Percentiles rank a stretch among this genome's conserved stretches.
Conservation (phyloP, 2,329 filamentous ascomycete species). For the Cercospora brassicicola region DNA sequence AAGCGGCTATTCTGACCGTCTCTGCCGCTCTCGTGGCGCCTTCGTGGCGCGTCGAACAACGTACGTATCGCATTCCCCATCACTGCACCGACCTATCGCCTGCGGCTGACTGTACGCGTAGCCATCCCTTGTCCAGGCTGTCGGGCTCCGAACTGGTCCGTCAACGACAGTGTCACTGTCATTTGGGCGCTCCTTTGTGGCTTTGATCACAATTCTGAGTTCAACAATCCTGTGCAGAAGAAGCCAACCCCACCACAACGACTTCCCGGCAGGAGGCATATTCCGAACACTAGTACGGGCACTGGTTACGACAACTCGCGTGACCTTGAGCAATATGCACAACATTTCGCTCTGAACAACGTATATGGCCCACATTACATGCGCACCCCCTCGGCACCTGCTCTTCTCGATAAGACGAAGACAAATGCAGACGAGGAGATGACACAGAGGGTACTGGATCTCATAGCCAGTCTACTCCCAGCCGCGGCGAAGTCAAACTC, state of each 20-base stretch:
- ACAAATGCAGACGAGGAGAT: slow-evolving; percentile 22
- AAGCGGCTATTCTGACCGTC: not conserved
- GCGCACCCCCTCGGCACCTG: not conserved
- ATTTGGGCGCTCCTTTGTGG: slow-evolving; percentile 44
- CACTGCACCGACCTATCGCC: not conserved
- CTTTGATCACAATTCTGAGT: slow-evolving; percentile 34
- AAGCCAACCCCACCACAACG: not conserved
- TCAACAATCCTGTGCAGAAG: slow-evolving; percentile 22
- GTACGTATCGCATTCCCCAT: not conserved
- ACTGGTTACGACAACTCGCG: slow-evolving; percentile 1
- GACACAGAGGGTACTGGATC: slow-evolving; percentile 21
- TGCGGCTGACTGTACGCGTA: not conserved
- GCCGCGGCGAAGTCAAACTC: slow-evolving; percentile 30
- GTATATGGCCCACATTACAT: not conserved
- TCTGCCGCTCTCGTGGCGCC: not conserved
- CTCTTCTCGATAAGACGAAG: not conserved
- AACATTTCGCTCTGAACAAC: not conserved
- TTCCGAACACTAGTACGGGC: not conserved
- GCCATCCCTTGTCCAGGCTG: slow-evolving; percentile 3
- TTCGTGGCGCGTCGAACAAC: not conserved
- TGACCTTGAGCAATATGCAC: not conserved
- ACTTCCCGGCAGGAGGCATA: not conserved
- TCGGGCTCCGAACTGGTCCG: not conserved
- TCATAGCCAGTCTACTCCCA: slow-evolving; percentile 31
- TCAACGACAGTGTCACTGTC: slow-evolving; percentile 32